A percentile compares a stretch with the other conserved stretches of the same genome.
These are phyloP conservation scores for Paxillus involutus DNA, from an alignment of 768 basidiomycete species.

Conservation along the genomic window DNA sequence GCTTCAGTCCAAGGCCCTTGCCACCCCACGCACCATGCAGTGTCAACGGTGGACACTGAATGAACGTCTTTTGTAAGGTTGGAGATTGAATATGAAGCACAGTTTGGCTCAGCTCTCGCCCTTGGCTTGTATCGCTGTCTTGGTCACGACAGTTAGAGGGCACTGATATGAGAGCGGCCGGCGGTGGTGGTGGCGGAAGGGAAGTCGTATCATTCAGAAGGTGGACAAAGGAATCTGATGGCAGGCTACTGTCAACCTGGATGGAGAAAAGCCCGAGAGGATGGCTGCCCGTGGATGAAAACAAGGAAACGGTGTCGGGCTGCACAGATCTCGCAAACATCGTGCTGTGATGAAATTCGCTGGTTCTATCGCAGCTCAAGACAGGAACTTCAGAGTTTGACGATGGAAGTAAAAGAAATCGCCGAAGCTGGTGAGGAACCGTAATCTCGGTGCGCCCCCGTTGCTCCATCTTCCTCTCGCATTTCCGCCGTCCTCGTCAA, in stretches of 20 bases:
- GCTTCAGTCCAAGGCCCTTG: slow-evolving; percentile 56
- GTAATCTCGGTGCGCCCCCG: slow-evolving; percentile 40
- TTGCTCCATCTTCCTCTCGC: slow-evolving; percentile 70
- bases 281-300: slow-evolving; percentile 69
- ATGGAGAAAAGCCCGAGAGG: slow-evolving; percentile 57
- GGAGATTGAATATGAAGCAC: slow-evolving; percentile 83
- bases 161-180: slow-evolving; percentile 45
- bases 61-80: slow-evolving; percentile 62
- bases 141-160: slow-evolving; percentile 34
- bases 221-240: slow-evolving; percentile 63
- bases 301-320: slow-evolving; percentile 64
- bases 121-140: slow-evolving; percentile 30
- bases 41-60: slow-evolving; percentile 55
- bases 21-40: slow-evolving; percentile 4
- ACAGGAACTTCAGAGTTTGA: background rate
- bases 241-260: slow-evolving; percentile 47
- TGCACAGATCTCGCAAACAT: slow-evolving; percentile 66
- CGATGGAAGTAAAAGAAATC: slow-evolving; percentile 39
- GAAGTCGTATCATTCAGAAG: slow-evolving; percentile 61
- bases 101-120: slow-evolving; percentile 52
- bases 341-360: slow-evolving; percentile 12
- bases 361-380: slow-evolving; percentile 17
- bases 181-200: slow-evolving; percentile 43
- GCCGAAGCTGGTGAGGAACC: slow-evolving; percentile 47
- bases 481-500: slow-evolving; percentile 57